Percentiles rank a stretch among this genome's conserved stretches.
phyloP scores from a whole-genome alignment of 169 alveolate genomes.

The Babesia caballi region DNA sequence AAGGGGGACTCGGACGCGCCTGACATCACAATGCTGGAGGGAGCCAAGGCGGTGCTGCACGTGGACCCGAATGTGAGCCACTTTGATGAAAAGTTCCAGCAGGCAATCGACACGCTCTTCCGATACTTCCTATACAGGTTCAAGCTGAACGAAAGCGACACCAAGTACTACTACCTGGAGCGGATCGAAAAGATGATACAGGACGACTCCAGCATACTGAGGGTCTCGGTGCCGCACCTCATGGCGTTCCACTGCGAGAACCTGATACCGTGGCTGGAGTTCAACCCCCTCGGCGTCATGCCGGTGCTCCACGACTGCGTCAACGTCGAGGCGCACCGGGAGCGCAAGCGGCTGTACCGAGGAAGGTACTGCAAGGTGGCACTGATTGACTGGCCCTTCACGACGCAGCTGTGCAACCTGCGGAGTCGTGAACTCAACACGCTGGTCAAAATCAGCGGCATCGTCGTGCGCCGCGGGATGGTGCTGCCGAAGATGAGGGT shows the following conservation, averaged over 20 bases:
- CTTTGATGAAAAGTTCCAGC: slow-evolving; percentile 83
- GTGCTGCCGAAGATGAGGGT: slow-evolving; percentile 90
- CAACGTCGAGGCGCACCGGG: slow-evolving; percentile 76
- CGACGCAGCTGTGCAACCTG: slow-evolving; percentile 89
- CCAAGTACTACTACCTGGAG: slow-evolving; percentile 73
- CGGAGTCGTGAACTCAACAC: slow-evolving; percentile 91
- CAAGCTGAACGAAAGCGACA: slow-evolving; percentile 60
- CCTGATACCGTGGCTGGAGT: slow-evolving; percentile 77
- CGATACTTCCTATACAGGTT: slow-evolving; percentile 60
- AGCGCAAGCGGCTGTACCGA: slow-evolving; percentile 69
- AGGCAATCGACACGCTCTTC: slow-evolving; percentile 80
- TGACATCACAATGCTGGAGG: slow-evolving; percentile 71
- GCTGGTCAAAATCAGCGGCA: slow-evolving; percentile 86
- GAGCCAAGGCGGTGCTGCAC: slow-evolving; percentile 76
- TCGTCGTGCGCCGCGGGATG: slow-evolving; percentile 79
- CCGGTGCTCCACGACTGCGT: slow-evolving; percentile 81
- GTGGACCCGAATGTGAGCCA: slow-evolving; percentile 77
- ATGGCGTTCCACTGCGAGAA: slow-evolving; percentile 79
- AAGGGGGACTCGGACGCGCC: slow-evolving; percentile 74
- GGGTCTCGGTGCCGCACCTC: slow-evolving; percentile 79
- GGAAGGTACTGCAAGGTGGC: slow-evolving; percentile 82
- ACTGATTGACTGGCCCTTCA: slow-evolving; percentile 87
- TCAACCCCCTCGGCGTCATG: slow-evolving; percentile 75
- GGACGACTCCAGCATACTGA: slow-evolving; percentile 78
- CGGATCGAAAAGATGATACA: slow-evolving; percentile 81